Base-by-base conservation (phyloP, 768 basidiomycete genomes). In the Collybia sp. region DNA sequence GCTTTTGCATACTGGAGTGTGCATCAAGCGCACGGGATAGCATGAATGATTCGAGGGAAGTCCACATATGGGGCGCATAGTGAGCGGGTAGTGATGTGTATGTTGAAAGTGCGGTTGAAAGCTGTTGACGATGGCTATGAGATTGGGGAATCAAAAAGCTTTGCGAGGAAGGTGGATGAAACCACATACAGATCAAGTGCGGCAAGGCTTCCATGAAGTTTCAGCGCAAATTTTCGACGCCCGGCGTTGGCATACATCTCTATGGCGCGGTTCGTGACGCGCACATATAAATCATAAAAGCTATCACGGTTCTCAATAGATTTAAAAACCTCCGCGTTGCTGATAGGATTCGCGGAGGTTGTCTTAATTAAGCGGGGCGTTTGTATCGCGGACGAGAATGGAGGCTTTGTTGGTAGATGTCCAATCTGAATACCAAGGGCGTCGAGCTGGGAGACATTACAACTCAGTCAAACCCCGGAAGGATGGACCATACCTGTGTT, bases 61-160 rank as follows among this genome's bases (percentile, higher is more conserved):
- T 76, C 91, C 91, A 93, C 58, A 74, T 73, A 59, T 88, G 84
- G 6, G 87, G 86, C 0, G 83, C 80, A 62, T 92, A 93, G 57
- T 92, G 89, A 9, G 85, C 86, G 1, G 92, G 87, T n/a, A 95
- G 73, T 2, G 86, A 86, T 0, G 80, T 75, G 58, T 82, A 94
- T 35, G 85, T 81, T 17, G 78, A 70, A 18, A 89, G 69, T 4
- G 92, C 90, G 15, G 69, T 72, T 5, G 69, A 61, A 25, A 83
- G 66, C 12, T 80, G 80, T 31, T 75, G 77, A 31, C 90, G 85
- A 61, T 85, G 76, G 5, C 92, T 93, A 51, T 20, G 39, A 13
- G 8, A 17, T 17, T 35, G 15, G 19, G 32, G 32, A 49, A 15
- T 43, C 40, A 17, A 42, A 25, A 33, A 15, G 25, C 33, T 19